Evolutionary conservation across 164 flowering plant genomes (phyloP).

Genomic region (Annona squamosa): DNA sequence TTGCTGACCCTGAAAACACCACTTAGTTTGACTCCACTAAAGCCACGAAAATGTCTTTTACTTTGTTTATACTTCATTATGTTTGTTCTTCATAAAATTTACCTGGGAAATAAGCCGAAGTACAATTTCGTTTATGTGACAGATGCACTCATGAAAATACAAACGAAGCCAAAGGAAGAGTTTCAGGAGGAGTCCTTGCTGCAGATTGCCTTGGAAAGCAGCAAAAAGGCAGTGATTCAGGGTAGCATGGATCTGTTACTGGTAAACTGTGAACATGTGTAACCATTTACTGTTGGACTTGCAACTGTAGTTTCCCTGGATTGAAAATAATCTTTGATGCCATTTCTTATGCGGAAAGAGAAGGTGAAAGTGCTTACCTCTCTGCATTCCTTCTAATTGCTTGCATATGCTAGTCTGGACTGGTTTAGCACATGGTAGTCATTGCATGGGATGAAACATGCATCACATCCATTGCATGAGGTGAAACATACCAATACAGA

Average conservation of each 20-base stretch:
- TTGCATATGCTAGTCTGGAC: too few relatives aligned
- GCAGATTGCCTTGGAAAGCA: conserved; percentile 59
- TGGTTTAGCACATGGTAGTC: too few relatives aligned
- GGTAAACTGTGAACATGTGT: conserved; percentile 34
- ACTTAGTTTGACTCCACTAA: neutral
- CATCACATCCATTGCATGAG: too few relatives aligned
- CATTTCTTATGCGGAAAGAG: too few relatives aligned
- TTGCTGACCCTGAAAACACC: neutral
- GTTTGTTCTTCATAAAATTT: neutral
- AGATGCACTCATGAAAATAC: conserved; percentile 52
- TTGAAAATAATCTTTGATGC: neutral
- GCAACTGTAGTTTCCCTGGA: too few relatives aligned
- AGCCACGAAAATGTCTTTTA: neutral
- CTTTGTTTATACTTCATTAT: neutral
- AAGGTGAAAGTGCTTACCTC: too few relatives aligned
- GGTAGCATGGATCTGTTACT: conserved; percentile 80
- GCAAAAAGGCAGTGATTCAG: conserved; percentile 75
- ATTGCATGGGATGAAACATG: too few relatives aligned
- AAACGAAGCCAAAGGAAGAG: conserved; percentile 38
- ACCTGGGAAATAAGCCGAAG: conserved; percentile 6
- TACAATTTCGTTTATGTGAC: conserved; percentile 24
- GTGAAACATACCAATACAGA: too few relatives aligned
- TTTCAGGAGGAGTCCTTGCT: conserved; percentile 36
- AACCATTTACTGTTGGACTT: too few relatives aligned
- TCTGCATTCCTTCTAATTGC: too few relatives aligned